Base-by-base conservation (phyloP, 192 early-diverging fungal species). In the Coemansia sp. region DNA sequence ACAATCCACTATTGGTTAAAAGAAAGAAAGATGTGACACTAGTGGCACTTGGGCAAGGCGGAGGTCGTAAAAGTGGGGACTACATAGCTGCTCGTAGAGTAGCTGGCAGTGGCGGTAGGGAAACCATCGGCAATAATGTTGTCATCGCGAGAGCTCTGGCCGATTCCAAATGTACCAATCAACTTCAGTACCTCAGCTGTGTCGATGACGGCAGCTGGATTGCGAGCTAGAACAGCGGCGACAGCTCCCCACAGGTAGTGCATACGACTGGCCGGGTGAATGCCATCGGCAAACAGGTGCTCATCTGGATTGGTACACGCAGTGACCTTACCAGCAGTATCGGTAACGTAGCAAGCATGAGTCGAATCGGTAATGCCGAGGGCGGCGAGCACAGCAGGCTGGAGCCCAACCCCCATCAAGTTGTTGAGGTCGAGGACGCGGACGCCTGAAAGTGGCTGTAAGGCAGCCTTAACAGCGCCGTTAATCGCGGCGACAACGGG, bases 241-340 rank as follows among this genome's bases (percentile, higher is more conserved):
- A 47, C 69, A 40, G 63, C 22, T 7, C 80, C 80, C 74, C 75
- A 76, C 18, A 77, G 58, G 35, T 83, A 83, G 59, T 83, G 80
- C 68, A 83, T 67, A 18, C 80, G 80, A 53, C 75, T 66, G 16
- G 80, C 71, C 0, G 80, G 80, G 29, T 83, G 80, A 15, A 78
- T 47, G 37, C 43, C 37, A 45, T 83, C 80, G 32, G 74, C 74
- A 66, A 83, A 83, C 24, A 75, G 66, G 56, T 83, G 59, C 58
- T 74, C 41, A 67, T 78, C 74, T 32, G 80, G 80, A 64, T 83
- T 74, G 15, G 44, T 18, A 66, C 80, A 83, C 0, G 77, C 43
- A 44, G n/a, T 62, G 32, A 40, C 41, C 16, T 62, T 56, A 2
- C 66, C 79, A 11, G 38, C 38, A n/a, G 60, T 8, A 6, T 68